Conservation (phyloP, 768 basidiomycete species). For the Exsudoporus frostii region DNA sequence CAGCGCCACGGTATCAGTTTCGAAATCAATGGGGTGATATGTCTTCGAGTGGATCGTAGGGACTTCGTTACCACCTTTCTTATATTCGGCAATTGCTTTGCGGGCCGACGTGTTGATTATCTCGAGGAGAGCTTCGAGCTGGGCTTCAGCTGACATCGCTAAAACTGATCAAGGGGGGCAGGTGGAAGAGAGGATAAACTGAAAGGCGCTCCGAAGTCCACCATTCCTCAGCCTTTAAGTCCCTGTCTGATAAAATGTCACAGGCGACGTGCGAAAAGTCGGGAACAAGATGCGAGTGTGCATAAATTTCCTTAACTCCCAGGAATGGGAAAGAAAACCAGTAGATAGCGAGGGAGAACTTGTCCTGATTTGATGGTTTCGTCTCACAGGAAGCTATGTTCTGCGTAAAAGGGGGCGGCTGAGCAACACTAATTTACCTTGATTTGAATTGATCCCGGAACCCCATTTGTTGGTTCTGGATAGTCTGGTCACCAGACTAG, state of each 20-base stretch:
- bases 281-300: background rate
- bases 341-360: background rate
- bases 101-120: slow-evolving; percentile 31
- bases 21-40: slow-evolving; percentile 24
- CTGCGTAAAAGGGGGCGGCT: background rate
- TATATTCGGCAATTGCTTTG: slow-evolving; percentile 26
- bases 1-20: slow-evolving; percentile 15
- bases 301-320: slow-evolving; percentile 1
- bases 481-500: too few relatives aligned
- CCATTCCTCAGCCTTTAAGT: slow-evolving; percentile 4
- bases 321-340: slow-evolving; percentile 2
- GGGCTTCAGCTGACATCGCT: slow-evolving; percentile 24
- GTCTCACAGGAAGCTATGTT: slow-evolving; percentile 10
- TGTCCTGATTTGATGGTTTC: slow-evolving; percentile 3
- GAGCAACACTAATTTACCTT: background rate
- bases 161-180: background rate
- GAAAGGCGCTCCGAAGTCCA: background rate
- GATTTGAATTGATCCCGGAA: background rate
- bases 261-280: background rate
- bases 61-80: slow-evolving; percentile 19
- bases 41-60: slow-evolving; percentile 24
- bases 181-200: background rate
- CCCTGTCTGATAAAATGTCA: background rate
- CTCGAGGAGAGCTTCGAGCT: slow-evolving; percentile 30
- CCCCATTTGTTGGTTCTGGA: background rate